phyloP scores from a whole-genome alignment of 164 flowering plant species.

The Dillenia suffruticosa region DNA sequence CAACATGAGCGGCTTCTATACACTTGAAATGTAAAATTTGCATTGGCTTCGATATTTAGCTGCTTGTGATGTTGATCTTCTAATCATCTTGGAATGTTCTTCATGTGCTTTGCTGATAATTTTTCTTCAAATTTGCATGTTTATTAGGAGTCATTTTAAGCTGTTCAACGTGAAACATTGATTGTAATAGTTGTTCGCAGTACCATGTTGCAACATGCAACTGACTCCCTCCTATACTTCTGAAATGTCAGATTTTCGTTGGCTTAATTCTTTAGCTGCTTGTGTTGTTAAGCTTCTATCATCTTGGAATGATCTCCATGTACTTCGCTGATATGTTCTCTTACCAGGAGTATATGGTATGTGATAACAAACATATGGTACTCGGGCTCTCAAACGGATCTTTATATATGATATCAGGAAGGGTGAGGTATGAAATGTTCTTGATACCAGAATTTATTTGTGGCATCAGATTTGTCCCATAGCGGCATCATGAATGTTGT shows the following conservation, averaged over 20 bases:
- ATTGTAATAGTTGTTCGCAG: too few relatives aligned
- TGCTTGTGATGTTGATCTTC: not conserved
- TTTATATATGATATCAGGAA: slow-evolving; percentile 82
- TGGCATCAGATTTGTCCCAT: too few relatives aligned
- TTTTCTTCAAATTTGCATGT: not conserved
- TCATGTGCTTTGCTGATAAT: slow-evolving; percentile 1
- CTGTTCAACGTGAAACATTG: too few relatives aligned
- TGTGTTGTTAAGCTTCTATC: not conserved
- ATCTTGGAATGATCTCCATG: slow-evolving; percentile 2
- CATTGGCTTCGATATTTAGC: not conserved
- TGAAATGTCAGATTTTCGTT: not conserved
- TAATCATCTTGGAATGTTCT: slow-evolving; percentile 2
- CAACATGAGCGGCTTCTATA: not conserved
- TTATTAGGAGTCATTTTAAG: too few relatives aligned
- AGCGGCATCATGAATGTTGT: too few relatives aligned
- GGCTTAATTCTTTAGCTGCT: not conserved
- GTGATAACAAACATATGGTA: slow-evolving; percentile 75
- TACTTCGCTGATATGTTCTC: slow-evolving; percentile 3
- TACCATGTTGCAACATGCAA: too few relatives aligned
- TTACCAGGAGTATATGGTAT: slow-evolving; percentile 81
- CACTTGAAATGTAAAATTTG: not conserved
- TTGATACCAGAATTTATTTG: too few relatives aligned
- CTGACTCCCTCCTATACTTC: not conserved
- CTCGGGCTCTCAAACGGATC: slow-evolving; percentile 91
- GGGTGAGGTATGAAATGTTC: slow-evolving; percentile 70